Evolutionary conservation across 2,329 filamentous ascomycete genomes (phyloP).

Genomic region (Arthrobotrys pseudoclavata): DNA sequence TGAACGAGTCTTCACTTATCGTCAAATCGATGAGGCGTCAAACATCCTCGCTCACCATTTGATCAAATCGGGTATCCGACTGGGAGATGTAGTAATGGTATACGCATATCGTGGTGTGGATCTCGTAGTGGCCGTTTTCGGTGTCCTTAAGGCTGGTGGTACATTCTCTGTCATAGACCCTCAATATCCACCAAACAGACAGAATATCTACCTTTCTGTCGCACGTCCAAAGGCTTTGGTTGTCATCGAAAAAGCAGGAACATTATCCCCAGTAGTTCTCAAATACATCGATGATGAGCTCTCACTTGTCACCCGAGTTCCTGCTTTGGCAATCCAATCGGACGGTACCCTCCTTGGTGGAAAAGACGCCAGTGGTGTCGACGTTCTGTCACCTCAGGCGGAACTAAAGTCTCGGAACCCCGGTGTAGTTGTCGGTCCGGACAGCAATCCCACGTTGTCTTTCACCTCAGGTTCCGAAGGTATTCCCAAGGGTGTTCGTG

Average conservation of each 20-base stretch:
- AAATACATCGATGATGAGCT: slow-evolving; percentile 81
- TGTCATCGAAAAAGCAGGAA: slow-evolving; percentile 78
- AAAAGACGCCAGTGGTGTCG: slow-evolving; percentile 72
- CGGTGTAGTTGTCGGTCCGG: slow-evolving; percentile 84
- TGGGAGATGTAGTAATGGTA: slow-evolving; percentile 93
- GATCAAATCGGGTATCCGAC: slow-evolving; percentile 77
- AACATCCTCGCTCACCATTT: slow-evolving; percentile 86
- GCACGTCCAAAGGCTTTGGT: slow-evolving; percentile 80
- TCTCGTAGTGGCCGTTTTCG: slow-evolving; percentile 84
- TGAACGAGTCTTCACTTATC: slow-evolving; percentile 81
- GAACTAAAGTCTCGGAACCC: slow-evolving; percentile 73
- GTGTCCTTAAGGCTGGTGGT: slow-evolving; percentile 74
- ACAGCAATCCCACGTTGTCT: slow-evolving; percentile 81
- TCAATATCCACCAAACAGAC: slow-evolving; percentile 82
- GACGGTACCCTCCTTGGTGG: slow-evolving; percentile 81
- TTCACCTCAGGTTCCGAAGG: slow-evolving; percentile 84
- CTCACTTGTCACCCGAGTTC: slow-evolving; percentile 79
- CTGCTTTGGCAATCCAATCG: slow-evolving; percentile 78
- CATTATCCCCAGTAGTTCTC: slow-evolving; percentile 69
- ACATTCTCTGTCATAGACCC: slow-evolving; percentile 81
- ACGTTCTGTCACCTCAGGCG: slow-evolving; percentile 74
- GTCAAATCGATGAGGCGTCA: slow-evolving; percentile 86
- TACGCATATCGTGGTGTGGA: slow-evolving; percentile 87
- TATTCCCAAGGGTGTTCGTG: slow-evolving; percentile 85
- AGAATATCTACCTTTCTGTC: slow-evolving; percentile 86